Percentiles rank a stretch among this genome's conserved stretches.
Evolutionary conservation across 2,329 filamentous ascomycete genomes (phyloP).

Genomic region (Pyrenochaeta sp.): DNA sequence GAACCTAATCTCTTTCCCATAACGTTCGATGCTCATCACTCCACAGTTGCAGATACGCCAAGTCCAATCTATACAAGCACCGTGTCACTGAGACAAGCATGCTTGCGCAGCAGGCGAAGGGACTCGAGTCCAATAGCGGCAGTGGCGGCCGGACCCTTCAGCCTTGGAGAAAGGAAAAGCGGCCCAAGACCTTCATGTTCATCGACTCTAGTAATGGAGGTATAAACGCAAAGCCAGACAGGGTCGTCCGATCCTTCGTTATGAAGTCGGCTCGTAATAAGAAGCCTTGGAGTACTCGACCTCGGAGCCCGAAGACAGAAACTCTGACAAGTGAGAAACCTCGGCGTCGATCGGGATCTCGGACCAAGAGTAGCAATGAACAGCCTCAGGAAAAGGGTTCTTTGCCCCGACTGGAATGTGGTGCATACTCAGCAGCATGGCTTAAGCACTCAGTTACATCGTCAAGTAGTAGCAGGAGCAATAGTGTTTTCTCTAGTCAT

Average conservation of each 20-base stretch:
- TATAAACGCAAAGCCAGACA: conserved; percentile 41
- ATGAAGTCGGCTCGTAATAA: conserved; percentile 46
- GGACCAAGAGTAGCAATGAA: conserved; percentile 6
- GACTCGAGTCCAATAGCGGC: conserved; percentile 7
- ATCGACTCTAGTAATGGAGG: conserved; percentile 43
- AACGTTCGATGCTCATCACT: conserved; percentile 8
- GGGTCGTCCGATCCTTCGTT: conserved; percentile 46
- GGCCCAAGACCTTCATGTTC: conserved; percentile 44
- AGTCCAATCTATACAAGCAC: neutral
- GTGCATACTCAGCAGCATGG: conserved; percentile 9
- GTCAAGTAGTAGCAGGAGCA: conserved; percentile 25
- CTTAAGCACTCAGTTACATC: conserved; percentile 21
- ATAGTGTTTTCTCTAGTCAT: conserved; percentile 19
- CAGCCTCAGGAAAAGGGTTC: neutral
- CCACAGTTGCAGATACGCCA: conserved; percentile 11
- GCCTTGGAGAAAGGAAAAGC: conserved; percentile 15
- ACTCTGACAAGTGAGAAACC: conserved; percentile 2
- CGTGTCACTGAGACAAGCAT: conserved; percentile 16
- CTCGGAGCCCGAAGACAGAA: conserved; percentile 30
- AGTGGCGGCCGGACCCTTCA: conserved; percentile 4
- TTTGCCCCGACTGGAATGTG: neutral
- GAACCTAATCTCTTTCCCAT: conserved; percentile 1
- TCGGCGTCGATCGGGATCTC: conserved; percentile 4
- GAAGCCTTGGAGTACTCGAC: conserved; percentile 44
- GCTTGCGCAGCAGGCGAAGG: conserved; percentile 16